Evolutionary conservation across 208 protist genomes (phyloP).

Genomic region (Acanthamoeba royreba): DNA sequence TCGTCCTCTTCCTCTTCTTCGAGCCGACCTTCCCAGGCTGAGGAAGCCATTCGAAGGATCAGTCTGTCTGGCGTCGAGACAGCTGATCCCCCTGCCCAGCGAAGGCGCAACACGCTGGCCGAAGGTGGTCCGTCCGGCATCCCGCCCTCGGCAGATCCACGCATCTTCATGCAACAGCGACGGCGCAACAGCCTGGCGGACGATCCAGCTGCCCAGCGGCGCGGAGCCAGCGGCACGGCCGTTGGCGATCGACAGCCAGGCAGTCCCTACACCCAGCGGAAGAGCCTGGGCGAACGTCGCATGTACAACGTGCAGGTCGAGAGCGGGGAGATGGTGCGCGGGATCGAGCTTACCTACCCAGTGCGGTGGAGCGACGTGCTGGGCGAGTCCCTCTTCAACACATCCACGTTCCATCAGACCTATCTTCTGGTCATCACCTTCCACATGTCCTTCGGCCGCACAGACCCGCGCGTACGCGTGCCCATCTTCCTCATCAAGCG

Average conservation of each 20-base stretch:
- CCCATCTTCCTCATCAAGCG: constrained; percentile 14
- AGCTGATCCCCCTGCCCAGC: too few relatives aligned
- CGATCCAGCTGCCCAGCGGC: background rate
- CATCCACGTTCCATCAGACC: background rate
- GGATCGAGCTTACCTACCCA: background rate
- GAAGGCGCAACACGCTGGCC: too few relatives aligned
- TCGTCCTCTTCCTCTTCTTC: too few relatives aligned
- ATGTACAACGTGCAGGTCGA: background rate
- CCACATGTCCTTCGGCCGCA: background rate
- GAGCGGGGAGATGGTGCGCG: background rate
- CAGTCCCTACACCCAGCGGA: too few relatives aligned
- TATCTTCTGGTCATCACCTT: background rate
- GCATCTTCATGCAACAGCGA: background rate
- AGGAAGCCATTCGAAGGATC: too few relatives aligned
- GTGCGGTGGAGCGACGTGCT: background rate
- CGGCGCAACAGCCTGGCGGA: background rate
- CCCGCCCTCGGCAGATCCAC: background rate
- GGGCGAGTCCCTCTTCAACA: background rate
- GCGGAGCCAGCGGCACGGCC: background rate
- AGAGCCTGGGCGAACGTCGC: background rate
- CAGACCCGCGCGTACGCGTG: background rate
- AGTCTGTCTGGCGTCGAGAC: too few relatives aligned
- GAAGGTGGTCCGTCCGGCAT: background rate
- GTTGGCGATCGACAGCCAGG: background rate
- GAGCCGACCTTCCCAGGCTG: too few relatives aligned